These are phyloP conservation scores for Mucor mucedo DNA, from an alignment of 371 early-diverging fungal species.

Conservation along the genomic window DNA sequence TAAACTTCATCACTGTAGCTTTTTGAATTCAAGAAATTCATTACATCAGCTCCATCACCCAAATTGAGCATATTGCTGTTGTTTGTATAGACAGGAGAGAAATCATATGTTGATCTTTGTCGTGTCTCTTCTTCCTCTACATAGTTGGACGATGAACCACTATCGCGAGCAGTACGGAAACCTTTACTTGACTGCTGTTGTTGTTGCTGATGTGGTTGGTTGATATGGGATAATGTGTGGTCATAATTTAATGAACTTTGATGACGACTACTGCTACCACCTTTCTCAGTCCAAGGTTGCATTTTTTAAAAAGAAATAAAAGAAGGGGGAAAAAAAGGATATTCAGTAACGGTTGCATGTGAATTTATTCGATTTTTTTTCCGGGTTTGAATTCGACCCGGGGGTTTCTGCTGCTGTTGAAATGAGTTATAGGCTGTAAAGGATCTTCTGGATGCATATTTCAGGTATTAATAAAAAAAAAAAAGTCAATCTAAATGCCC, in stretches of 20 bases:
- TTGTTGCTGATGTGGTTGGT: neutral
- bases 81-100: neutral
- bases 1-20: slow-evolving; percentile 40
- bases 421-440: no score
- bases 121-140: neutral
- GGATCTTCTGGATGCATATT: slow-evolving; percentile 1
- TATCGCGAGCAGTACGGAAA: slow-evolving; percentile 7
- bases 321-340: slow-evolving; percentile 1
- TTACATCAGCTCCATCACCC: slow-evolving; percentile 39
- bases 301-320: slow-evolving; percentile 11
- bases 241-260: slow-evolving; percentile 22
- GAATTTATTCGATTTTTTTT: no score
- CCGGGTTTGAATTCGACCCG: no score
- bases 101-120: neutral
- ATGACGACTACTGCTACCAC: slow-evolving; percentile 1
- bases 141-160: neutral
- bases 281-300: slow-evolving; percentile 32
- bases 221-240: slow-evolving; percentile 15
- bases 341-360: neutral
- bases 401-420: no score
- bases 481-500: no score
- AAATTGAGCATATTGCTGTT: neutral
- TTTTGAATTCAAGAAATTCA: slow-evolving; percentile 33
- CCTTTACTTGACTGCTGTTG: slow-evolving; percentile 2
- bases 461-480: no score